Percentiles rank a stretch among this genome's conserved stretches.
These are phyloP conservation scores for Trichoderma gamsii DNA, from an alignment of 495 filamentous ascomycete species.

Conservation along the genomic window DNA sequence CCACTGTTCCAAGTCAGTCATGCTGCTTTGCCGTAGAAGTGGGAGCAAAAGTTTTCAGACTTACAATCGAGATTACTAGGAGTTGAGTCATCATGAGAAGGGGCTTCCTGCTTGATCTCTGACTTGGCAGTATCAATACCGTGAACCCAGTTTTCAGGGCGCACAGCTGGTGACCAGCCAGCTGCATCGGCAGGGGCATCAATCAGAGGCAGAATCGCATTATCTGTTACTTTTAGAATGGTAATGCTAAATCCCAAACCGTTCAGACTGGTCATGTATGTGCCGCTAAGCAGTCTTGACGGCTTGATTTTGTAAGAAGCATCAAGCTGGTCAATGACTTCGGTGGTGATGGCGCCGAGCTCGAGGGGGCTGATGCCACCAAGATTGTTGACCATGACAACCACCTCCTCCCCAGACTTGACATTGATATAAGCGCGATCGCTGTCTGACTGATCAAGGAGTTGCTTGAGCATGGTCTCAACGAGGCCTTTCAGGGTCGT, in stretches of 20 bases:
- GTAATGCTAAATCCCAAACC: conserved; percentile 87
- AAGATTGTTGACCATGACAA: conserved; percentile 86
- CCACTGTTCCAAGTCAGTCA: conserved; percentile 56
- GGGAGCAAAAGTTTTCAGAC: not conserved
- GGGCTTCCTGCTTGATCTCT: conserved; percentile 50
- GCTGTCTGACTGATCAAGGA: conserved; percentile 70
- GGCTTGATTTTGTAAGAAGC: conserved; percentile 65
- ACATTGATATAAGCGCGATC: conserved; percentile 75
- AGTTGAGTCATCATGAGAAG: conserved; percentile 31
- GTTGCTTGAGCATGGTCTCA: conserved; percentile 68
- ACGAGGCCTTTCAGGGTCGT: conserved; percentile 65
- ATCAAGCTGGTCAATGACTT: conserved; percentile 73
- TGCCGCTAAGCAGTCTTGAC: conserved; percentile 57
- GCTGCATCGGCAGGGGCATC: conserved; percentile 78
- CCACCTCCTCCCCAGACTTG: conserved; percentile 51
- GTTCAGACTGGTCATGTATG: conserved; percentile 83
- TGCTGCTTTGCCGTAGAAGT: conserved; percentile 32
- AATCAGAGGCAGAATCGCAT: conserved; percentile 75
- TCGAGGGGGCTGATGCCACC: conserved; percentile 85
- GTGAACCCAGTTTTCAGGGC: not conserved
- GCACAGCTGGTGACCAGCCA: conserved; percentile 57
- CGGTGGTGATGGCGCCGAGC: conserved; percentile 77
- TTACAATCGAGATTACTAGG: conserved; percentile 7
- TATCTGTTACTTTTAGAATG: conserved; percentile 72
- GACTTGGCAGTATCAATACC: conserved; percentile 27